Base-by-base conservation (phyloP, 169 alveolate species). In the Plasmodium falciparum region DNA sequence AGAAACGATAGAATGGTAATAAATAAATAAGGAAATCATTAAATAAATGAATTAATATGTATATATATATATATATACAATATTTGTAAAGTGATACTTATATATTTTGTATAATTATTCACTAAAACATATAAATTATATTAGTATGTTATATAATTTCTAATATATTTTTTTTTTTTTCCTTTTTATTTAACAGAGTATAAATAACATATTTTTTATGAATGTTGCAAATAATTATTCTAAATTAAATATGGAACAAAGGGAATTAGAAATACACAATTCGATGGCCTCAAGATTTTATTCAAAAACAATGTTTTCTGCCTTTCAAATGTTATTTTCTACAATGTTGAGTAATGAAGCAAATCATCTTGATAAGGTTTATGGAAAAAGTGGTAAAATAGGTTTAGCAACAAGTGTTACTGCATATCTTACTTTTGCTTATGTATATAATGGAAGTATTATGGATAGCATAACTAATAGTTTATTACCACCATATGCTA, bases 1-100 rank as follows among this genome's bases (percentile, higher is more conserved):
- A 11, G 78, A n/a, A 78, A 78, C 61, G 89, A 78, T 59, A 49
- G 52, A 12, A 67, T 78, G 39, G 89, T 78, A 58, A 17, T 74
- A 62, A 33, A 33, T 5, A 33, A 33, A 33, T 33, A 33, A 33
- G 4, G 1, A 12, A 52, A 52, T 52, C 3, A 52, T n/a, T n/a
- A n/a, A n/a, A 52, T 52, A 7, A 52, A 52, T 13, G 22, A 2
- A 11, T 22, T 2, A 2, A 66, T 39, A 71, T 8, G 6, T 71
- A 33, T 39, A 33, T 17, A 17, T 69, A 13, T 69, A 45, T 69
- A 39, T 69, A 50, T 69, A 33, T 50, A 17, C 9, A n/a, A 17
- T 54, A 54, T 54, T 11, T 54, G 20, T n/a, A 12, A 15, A 54
- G 20, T 29, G 33, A 17, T 8, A 12, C 15, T 49, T 49, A 13